Base-by-base conservation (phyloP, 441 rosid species). In the Gossypium gossypioides region DNA sequence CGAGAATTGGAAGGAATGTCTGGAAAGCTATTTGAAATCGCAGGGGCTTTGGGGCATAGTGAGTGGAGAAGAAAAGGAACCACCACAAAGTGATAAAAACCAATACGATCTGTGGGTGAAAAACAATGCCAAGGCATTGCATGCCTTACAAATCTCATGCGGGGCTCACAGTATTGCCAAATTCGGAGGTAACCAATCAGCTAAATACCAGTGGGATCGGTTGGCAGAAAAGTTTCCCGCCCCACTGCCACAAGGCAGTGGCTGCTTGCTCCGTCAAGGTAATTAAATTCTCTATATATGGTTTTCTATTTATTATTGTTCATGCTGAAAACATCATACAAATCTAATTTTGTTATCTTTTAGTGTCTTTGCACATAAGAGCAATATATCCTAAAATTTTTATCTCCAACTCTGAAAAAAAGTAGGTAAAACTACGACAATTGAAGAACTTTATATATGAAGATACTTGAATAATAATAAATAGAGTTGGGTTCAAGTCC, bases 41-140 rank as follows among this genome's bases (percentile, higher is more conserved):
- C 10, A 68, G 29, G 72, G 72, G 27, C 60, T 68, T 51, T 68
- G 72, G 72, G 72, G 72, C 25, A 18, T 68, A 4, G 72, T 51
- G 16, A 27, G 10, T 4, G 46, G 72, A 29, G 16, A 68, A 0
- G 44, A 68, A 51, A 1, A 16, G 1, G 37, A 44, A 66, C 70
- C 70, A 25, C 13, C 12, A 29, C 12, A 27, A 24, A 15, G 15
- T 15, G 44, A 15, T 3, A 2, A 4, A 27, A 0, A 1, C 3
- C 18, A 29, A 25, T 15, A 66, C 40, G 72, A 68, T 4, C 6
- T 0, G 1, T 51, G 72, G 60, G 59, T 27, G 18, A 29, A 16
- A 50, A 68, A 44, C 3, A 65, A 68, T 51, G 59, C 72, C 2
- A 68, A 51, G 46, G 72, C 72, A 9, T 68, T 68, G 6, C 60